Percentiles rank a stretch among this genome's conserved stretches.
Evolutionary conservation across 179 eudicot genomes (phyloP).

Genomic region (Sideroxylon spinosum): DNA sequence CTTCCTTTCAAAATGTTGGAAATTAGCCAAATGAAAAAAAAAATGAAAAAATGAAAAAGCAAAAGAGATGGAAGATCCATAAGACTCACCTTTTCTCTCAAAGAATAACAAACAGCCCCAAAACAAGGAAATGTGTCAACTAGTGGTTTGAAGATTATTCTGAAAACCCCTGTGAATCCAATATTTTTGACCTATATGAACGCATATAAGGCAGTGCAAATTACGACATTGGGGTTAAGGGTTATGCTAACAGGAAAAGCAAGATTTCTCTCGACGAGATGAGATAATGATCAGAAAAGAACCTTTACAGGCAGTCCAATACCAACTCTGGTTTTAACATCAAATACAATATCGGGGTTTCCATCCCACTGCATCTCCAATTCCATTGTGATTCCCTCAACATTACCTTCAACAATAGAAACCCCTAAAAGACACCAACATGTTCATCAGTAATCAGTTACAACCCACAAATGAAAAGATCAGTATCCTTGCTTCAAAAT

Average conservation of each 20-base stretch:
- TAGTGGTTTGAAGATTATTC: slow-evolving; percentile 79
- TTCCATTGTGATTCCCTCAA: slow-evolving; percentile 67
- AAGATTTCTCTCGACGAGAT: neutral
- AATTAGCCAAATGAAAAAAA: too few relatives aligned
- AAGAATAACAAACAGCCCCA: slow-evolving; percentile 74
- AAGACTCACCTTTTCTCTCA: slow-evolving; percentile 64
- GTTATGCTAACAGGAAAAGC: neutral
- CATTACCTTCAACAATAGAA: slow-evolving; percentile 53
- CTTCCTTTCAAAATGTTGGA: too few relatives aligned
- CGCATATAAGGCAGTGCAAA: neutral
- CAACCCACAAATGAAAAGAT: slow-evolving; percentile 7
- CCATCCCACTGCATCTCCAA: slow-evolving; percentile 95
- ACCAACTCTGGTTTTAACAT: slow-evolving; percentile 67
- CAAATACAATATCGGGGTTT: slow-evolving; percentile 67
- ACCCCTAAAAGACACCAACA: slow-evolving; percentile 43
- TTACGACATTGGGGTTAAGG: too few relatives aligned
- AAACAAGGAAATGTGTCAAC: slow-evolving; percentile 83
- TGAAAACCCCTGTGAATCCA: slow-evolving; percentile 82
- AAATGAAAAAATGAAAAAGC: neutral
- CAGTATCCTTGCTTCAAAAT: neutral
- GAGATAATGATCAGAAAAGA: neutral
- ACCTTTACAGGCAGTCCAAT: slow-evolving; percentile 80
- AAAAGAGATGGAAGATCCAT: slow-evolving; percentile 7
- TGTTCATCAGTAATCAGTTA: neutral
- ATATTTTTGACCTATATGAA: slow-evolving; percentile 66